Evolutionary conservation across 2,329 filamentous ascomycete genomes (phyloP), one percentile per base, ranked within the genome.

Genomic region (Cladosporium oxysporum): DNA sequence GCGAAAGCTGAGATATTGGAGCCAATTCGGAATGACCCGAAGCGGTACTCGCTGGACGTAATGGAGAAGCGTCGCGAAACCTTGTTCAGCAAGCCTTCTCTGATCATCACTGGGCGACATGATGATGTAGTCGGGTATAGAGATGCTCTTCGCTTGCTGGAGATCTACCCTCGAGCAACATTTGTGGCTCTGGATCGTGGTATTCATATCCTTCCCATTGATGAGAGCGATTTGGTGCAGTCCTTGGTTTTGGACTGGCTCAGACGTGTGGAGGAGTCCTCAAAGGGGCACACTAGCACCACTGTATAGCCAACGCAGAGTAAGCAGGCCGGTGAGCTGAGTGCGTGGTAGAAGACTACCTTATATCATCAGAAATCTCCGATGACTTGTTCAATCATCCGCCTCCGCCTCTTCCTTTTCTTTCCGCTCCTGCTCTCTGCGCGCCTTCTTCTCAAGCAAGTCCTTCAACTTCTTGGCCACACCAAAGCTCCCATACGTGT

Each of bases 401-500:
- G 55, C 55, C n/a, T 52, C 63, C 31, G 37, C 63, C n/a, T 31
- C 63, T 5, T 60, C 63, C 47, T 60, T 60, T 23, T 59, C 63
- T 11, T 53, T 55, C 23, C 63, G 55, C 57, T 65, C 63, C 28
- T 65, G 23, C 44, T 65, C 63, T 47, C 63, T 53, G 23, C 47
- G 58, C 29, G 33, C 83, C 78, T 92, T 92, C 81, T 84, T 88
- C 26, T 93, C 91, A 66, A 98, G 77, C 70, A 98, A 77, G 76
- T 90, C 91, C 76, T 90, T 91, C 72, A 98, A 75, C 71, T 90
- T 90, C 82, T 92, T 96, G 1, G 93, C 93, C 3, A 87, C 85
- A 76, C 96, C 97, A 74, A 98, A 98, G 0, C 96, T 91, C 0
- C 95, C 95, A 33, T 90, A 89, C 0, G 93, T 98, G 5, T 92